Percentiles rank a stretch among this genome's conserved stretches.
phyloP scores from a whole-genome alignment of 2,329 filamentous ascomycete genomes.

The Aureobasidium sp. region DNA sequence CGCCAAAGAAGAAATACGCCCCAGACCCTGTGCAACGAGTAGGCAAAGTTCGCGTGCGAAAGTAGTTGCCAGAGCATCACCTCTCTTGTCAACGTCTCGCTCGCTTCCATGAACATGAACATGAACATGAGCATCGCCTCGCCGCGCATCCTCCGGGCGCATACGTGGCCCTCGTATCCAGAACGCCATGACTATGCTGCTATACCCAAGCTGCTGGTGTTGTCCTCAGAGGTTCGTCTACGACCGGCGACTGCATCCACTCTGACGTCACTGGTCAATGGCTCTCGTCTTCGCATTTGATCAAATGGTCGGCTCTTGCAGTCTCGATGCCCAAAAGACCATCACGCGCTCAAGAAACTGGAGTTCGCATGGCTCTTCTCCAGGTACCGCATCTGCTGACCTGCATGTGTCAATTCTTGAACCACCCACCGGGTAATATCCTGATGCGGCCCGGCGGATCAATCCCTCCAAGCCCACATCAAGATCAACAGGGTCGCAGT shows the following conservation, averaged over 20 bases:
- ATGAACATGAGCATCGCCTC: neutral
- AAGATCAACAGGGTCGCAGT: constrained; percentile 4
- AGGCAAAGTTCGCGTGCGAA: neutral
- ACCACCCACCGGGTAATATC: neutral
- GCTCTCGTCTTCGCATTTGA: neutral
- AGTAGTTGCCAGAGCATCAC: neutral
- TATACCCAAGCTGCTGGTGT: neutral
- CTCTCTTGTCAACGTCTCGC: neutral
- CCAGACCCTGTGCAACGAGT: neutral
- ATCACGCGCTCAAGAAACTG: neutral
- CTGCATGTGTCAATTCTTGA: neutral
- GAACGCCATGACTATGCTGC: neutral
- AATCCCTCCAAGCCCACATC: neutral
- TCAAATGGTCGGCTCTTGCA: neutral
- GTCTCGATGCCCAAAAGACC: neutral
- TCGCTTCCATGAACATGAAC: neutral
- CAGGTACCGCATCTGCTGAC: neutral
- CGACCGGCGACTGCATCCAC: neutral
- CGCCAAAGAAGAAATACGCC: neutral
- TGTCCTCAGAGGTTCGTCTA: neutral
- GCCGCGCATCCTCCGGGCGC: neutral
- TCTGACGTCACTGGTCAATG: neutral
- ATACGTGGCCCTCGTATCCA: neutral
- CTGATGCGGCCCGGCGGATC: constrained; percentile 2
- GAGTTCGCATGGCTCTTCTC: neutral